These are phyloP conservation scores for Colletotrichum chrysophilum DNA, from an alignment of 2,329 filamentous ascomycete genomes.

Conservation along the genomic window DNA sequence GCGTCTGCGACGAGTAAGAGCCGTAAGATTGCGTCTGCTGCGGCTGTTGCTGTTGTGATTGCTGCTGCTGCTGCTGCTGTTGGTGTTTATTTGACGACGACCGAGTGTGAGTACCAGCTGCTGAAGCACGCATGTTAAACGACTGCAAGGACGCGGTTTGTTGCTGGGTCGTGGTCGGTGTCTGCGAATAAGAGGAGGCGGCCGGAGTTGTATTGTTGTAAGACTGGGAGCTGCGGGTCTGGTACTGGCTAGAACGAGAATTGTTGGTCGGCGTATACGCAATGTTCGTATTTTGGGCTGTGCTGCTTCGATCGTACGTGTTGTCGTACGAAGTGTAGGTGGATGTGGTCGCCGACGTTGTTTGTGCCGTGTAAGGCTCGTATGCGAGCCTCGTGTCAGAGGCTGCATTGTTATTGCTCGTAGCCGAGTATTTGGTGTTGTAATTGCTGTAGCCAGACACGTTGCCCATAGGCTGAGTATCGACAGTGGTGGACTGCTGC, in stretches of 20 bases:
- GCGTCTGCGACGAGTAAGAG: neutral
- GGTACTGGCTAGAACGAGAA: slow-evolving; percentile 23
- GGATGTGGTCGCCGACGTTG: slow-evolving; percentile 3
- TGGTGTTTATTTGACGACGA: neutral
- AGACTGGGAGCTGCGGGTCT: neutral
- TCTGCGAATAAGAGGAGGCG: neutral
- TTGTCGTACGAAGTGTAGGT: slow-evolving; percentile 26
- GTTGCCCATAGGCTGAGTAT: slow-evolving; percentile 24
- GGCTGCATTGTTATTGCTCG: neutral
- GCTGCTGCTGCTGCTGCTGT: slow-evolving; percentile 1
- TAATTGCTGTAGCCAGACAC: slow-evolving; percentile 27
- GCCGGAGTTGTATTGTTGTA: neutral
- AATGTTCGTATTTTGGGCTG: slow-evolving; percentile 22
- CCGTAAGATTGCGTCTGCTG: neutral
- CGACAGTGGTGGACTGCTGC: slow-evolving; percentile 34
- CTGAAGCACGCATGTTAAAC: slow-evolving; percentile 24
- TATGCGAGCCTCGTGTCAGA: slow-evolving; percentile 5
- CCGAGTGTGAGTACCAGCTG: neutral
- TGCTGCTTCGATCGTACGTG: slow-evolving; percentile 32
- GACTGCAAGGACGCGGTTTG: slow-evolving; percentile 28
- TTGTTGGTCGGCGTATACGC: slow-evolving; percentile 17
- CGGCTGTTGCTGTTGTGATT: slow-evolving; percentile 1
- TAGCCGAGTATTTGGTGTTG: slow-evolving; percentile 18
- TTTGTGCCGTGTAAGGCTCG: slow-evolving; percentile 21
- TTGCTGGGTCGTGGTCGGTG: slow-evolving; percentile 27